Evolutionary conservation across 805 yeast genomes (phyloP), one percentile per base, ranked within the genome.

Genomic region (Myxozyma sirexii): DNA sequence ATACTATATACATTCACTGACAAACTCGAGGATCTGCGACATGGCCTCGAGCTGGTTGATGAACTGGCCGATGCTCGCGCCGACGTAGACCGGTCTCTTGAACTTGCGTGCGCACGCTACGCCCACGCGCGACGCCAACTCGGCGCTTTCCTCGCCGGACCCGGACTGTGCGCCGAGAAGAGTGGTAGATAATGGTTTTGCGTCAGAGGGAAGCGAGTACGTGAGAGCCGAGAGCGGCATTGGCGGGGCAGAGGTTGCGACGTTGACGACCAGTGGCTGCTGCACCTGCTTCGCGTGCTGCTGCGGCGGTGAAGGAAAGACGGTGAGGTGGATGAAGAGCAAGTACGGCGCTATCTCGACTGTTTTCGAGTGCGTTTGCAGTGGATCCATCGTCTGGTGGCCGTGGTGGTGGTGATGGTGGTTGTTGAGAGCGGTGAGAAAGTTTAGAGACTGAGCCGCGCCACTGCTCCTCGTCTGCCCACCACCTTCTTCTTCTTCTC

Each of bases 11-110:
- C 19, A 23, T 26, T 35, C 42, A 21, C 13, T 13, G 5, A 58
- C 61, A 52, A 62, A 62, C 38, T 42, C 47, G 8, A 44, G 21
- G n/a, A 62, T 35, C 38, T 60, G 41, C 21, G 29, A 49, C 7
- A 52, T 21, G 12, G 65, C 58, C 15, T 21, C 60, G 23, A 62
- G 41, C 23, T 62, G 65, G 7, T 21, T 26, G 27, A 61, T 26
- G 29, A 24, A 56, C 24, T 56, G 49, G 3, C 52, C 59, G 2
- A 56, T 38, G 13, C 49, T 29, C 3, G 61, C 63, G 12, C 64
- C 62, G 12, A 59, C 61, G 42, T 62, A 62, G 23, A 62, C 65
- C 31, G 66, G 66, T 47, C 63, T 39, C 12, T 33, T 23, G 3
- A 46, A 19, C 12, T 35, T 35, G 23, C 13, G 44, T 6, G 64